These are phyloP conservation scores for Fusarium sp. DNA, from an alignment of 2,329 filamentous ascomycete genomes.

Conservation along the genomic window DNA sequence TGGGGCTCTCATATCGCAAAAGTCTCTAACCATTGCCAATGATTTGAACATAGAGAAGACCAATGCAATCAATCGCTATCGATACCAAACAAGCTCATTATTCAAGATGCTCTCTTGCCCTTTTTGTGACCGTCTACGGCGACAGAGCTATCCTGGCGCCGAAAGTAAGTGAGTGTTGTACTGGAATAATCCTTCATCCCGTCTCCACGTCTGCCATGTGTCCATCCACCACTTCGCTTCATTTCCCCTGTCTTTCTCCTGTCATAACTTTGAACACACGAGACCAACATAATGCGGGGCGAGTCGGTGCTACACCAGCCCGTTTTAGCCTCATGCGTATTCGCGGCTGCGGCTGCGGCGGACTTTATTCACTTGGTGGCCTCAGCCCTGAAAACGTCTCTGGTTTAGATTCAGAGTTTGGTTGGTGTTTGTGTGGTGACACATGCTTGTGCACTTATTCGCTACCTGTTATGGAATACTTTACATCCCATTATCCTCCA, in stretches of 20 bases:
- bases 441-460: constrained; percentile 18
- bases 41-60: neutral
- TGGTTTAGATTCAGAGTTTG: neutral
- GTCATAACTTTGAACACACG: constrained; percentile 8
- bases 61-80: neutral
- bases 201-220: constrained; percentile 19
- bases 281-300: constrained; percentile 27
- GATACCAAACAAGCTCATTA: neutral
- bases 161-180: neutral
- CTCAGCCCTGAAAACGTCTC: constrained; percentile 19
- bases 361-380: constrained; percentile 28
- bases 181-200: constrained; percentile 3
- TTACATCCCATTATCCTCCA: constrained; percentile 18
- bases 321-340: constrained; percentile 24
- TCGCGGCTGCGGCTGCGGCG: constrained; percentile 33
- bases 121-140: neutral
- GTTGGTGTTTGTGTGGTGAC: constrained; percentile 4
- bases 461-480: constrained; percentile 21
- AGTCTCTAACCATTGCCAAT: neutral
- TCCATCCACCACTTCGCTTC: constrained; percentile 13
- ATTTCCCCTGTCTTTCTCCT: constrained; percentile 2
- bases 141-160: neutral
- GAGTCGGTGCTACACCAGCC: constrained; percentile 25
- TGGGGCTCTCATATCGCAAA: constrained; percentile 12
- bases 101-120: neutral